A percentile compares a stretch with the other conserved stretches of the same genome.
Conservation (phyloP, 1,139 yeast genomes). For the Ogataea hybrid region DNA sequence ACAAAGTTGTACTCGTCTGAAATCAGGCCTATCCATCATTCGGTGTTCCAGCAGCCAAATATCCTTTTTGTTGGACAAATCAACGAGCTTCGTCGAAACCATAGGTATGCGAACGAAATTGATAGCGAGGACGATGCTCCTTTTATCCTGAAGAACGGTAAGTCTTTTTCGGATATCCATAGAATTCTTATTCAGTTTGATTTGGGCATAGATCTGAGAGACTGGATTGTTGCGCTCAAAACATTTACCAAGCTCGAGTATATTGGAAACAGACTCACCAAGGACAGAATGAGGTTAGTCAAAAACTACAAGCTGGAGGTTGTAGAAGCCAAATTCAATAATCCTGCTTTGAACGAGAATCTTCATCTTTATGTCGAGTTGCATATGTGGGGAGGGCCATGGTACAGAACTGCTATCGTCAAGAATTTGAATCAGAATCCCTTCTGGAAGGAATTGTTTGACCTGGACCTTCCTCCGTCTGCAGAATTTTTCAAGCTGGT, state of each 20-base stretch:
- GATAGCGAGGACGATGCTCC: conserved; percentile 10
- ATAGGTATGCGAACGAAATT: conserved; percentile 33
- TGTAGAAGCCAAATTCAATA: conserved; percentile 59
- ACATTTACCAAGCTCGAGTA: conserved; percentile 65
- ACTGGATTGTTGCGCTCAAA: conserved; percentile 76
- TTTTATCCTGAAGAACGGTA: conserved; percentile 17
- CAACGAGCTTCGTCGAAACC: conserved; percentile 49
- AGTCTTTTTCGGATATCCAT: conserved; percentile 24
- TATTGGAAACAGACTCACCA: conserved; percentile 35
- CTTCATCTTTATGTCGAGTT: conserved; percentile 54
- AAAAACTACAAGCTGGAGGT: conserved; percentile 56
- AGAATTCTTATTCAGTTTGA: conserved; percentile 61
- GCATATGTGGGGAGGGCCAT: conserved; percentile 62
- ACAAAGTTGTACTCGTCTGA: conserved; percentile 59
- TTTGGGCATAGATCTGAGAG: conserved; percentile 70
- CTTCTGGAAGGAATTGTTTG: conserved; percentile 71
- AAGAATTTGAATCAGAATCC: conserved; percentile 45
- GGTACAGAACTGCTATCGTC: conserved; percentile 69
- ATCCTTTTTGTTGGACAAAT: conserved; percentile 60
- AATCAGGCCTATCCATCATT: conserved; percentile 64
- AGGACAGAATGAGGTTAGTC: conserved; percentile 52
- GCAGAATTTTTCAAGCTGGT: conserved; percentile 53
- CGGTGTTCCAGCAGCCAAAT: conserved; percentile 59
- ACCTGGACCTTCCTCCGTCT: conserved; percentile 53
- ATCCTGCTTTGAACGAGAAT: conserved; percentile 5